These are phyloP conservation scores for Malus hybrid DNA, from an alignment of 331 rosid genomes.

Conservation along the genomic window DNA sequence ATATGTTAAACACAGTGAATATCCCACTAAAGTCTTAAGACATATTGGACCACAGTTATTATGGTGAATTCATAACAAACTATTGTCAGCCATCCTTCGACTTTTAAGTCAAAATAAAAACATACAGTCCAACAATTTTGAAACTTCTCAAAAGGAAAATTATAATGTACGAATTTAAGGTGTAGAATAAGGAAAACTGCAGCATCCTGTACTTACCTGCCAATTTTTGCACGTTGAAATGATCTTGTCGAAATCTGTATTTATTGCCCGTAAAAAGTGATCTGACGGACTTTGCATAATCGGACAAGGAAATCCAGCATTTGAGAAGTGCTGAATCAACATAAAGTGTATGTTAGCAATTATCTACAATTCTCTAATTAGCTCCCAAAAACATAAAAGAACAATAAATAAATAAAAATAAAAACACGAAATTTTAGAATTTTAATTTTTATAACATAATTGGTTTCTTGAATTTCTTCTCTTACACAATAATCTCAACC, in stretches of 20 bases:
- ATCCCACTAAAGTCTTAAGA: neutral
- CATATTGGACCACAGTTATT: neutral
- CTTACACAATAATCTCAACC: neutral
- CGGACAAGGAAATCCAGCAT: constrained; percentile 99
- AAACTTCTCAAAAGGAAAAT: neutral
- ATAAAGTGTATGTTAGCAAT: constrained; percentile 22
- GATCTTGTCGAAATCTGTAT: constrained; percentile 96
- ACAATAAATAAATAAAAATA: neutral
- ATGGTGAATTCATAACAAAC: no score
- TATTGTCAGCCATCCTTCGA: neutral
- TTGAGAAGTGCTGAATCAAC: constrained; percentile 86
- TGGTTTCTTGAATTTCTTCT: neutral
- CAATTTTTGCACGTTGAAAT: constrained; percentile 95
- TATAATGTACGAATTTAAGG: neutral
- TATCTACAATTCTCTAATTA: constrained; percentile 6
- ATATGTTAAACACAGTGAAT: neutral
- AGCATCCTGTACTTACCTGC: constrained; percentile 53
- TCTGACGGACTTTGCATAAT: constrained; percentile 99
- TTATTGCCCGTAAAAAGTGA: constrained; percentile 93
- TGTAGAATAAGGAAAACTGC: neutral
- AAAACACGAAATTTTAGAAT: neutral
- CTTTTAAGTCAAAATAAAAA: neutral
- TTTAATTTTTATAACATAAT: neutral
- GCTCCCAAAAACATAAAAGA: constrained; percentile 2
- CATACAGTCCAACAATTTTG: neutral